Base-by-base conservation (phyloP, 2,329 filamentous ascomycete genomes). In the Zasmidium angulare region DNA sequence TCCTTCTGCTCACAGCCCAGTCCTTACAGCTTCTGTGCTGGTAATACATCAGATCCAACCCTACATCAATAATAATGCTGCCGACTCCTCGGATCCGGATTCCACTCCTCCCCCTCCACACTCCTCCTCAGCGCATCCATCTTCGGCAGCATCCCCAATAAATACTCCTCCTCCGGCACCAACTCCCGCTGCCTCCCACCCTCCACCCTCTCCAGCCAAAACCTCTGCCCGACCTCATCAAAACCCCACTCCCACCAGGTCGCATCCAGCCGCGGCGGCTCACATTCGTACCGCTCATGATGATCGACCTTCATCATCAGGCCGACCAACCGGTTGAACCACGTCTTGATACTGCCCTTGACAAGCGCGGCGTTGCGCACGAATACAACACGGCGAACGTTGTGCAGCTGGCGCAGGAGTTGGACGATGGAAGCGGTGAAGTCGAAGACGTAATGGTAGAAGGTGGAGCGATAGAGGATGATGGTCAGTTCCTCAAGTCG, bases 221-320 rank as follows among this genome's bases (percentile, higher is more conserved):
- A 72, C 1, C 55, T 67, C 55, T 73, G 66, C 2, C 63, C 69
- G 1, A 61, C 47, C 0, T 65, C 55, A 61, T 75, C 68, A 55
- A 68, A 75, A 1, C 53, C 63, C 75, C 76, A 78, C 6, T 62
- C 63, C 77, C 76, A 79, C 76, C 76, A 78, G 0, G 68, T 72
- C 14, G 56, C 57, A 55, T 75, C 75, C 2, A 65, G n/a, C 17
- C 66, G 62, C 0, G 71, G 69, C 2, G 71, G 71, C 10, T 50
- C 55, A 1, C 66, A 69, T 52, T 75, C 72, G 59, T 77, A 79
- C 46, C 76, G 66, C 52, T 77, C 69, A 14, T 69, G 68, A 60
- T 77, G 76, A 61, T 79, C 77, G 22, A 72, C 68, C 54, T 77
- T 77, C 60, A 79, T 59, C 3, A 79, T 69, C 19, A 73, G 61